Evolutionary conservation across 495 filamentous ascomycete species (phyloP), one percentile per base, ranked within the genome.

Genomic region (Neurospora sp.): DNA sequence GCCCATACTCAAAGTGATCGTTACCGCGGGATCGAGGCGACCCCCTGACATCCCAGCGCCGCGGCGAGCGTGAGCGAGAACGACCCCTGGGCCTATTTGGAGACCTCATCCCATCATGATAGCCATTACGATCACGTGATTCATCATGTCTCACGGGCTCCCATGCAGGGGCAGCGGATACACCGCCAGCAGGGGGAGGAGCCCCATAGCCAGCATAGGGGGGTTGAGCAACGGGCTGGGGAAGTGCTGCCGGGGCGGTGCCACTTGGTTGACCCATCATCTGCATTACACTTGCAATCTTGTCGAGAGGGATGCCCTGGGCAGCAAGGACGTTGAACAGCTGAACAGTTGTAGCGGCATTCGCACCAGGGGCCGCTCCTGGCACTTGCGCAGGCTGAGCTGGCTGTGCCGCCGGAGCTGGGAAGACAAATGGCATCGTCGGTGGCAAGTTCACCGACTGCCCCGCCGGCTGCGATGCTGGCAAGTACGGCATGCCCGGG

Each of bases 51-150:
- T 88, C 89, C 82, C 92, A 91, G 76, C 90, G 91, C 44, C 85
- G 85, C 42, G 92, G 91, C 39, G 88, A 88, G 9, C 84, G 86
- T 14, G 93, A 96, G 61, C 93, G 88, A 42, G 93, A 96, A 27
- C 92, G 90, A 70, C 90, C 88, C 59, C 91, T 90, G 77, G 89
- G 90, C 71, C 87, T 85, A 73, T 82, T 84, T 65, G 87, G 85
- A 27, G 86, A 87, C 82, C 84, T 86, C 78, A 80, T 82, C 78
- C 73, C 45, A 69, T 87, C 84, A 71, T 82, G 82, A 71, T 83
- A 84, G 74, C 87, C 87, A 73, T 86, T 88, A 72, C 82, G 85
- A 76, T 93, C 91, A 87, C 89, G 91, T 83, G 88, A 83, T 70
- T 85, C 86, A 53, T 85, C 81, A 65, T 78, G 74, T 70, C 79